Percentiles rank a stretch among this genome's conserved stretches.
Evolutionary conservation across 352 stramenopile species (phyloP).

Genomic region (Proteromonas lacertae): DNA sequence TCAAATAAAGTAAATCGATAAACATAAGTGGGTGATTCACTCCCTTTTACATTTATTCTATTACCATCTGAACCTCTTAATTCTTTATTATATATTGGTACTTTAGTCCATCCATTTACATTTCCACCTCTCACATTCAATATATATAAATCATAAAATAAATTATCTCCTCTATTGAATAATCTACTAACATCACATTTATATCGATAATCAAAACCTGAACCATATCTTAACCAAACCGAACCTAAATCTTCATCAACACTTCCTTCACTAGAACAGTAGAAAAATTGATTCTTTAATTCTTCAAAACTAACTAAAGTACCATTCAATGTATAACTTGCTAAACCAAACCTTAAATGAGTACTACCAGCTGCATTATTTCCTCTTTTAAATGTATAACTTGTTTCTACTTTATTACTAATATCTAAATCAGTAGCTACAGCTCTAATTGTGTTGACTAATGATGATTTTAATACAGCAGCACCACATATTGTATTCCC

Average conservation of each 20-base stretch:
- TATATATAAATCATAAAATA: neutral
- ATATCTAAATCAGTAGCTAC: too few relatives aligned
- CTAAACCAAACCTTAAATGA: slow-evolving; percentile 33
- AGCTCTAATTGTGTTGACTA: too few relatives aligned
- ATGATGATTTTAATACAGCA: too few relatives aligned
- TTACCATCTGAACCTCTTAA: slow-evolving; percentile 23
- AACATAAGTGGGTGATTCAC: too few relatives aligned
- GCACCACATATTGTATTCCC: too few relatives aligned
- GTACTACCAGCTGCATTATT: too few relatives aligned
- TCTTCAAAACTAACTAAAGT: slow-evolving; percentile 28
- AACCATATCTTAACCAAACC: slow-evolving; percentile 23
- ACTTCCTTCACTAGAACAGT: slow-evolving; percentile 16
- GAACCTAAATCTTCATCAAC: slow-evolving; percentile 3
- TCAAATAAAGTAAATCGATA: too few relatives aligned
- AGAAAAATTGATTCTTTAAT: slow-evolving; percentile 31
- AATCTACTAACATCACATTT: neutral
- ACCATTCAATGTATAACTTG: slow-evolving; percentile 41
- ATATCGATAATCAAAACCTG: neutral
- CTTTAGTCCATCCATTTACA: slow-evolving; percentile 14
- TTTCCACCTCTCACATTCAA: neutral
- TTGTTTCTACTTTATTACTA: too few relatives aligned
- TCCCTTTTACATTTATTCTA: slow-evolving; percentile 27
- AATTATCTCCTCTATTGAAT: neutral
- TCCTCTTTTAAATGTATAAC: too few relatives aligned
- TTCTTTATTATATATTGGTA: slow-evolving; percentile 46